Conservation (phyloP, 352 stramenopile species). For the Phytophthora cryptogea region DNA sequence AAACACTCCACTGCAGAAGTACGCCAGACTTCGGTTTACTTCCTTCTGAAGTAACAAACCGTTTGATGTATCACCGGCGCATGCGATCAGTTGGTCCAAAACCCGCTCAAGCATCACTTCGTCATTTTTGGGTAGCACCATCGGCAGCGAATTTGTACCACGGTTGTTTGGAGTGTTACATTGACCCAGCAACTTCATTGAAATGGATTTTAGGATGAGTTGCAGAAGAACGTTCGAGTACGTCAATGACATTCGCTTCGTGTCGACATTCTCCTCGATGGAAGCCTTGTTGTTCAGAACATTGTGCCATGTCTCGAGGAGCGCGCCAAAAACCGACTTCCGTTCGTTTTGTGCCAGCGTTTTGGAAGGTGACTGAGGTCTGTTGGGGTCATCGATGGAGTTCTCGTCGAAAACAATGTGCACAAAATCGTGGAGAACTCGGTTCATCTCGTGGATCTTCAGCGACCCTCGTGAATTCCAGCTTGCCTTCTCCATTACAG, state of each 20-base stretch:
- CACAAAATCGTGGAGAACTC: constrained; percentile 59
- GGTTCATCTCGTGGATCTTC: constrained; percentile 43
- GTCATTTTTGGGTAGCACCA: constrained; percentile 31
- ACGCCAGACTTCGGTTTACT: constrained; percentile 63
- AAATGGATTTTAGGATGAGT: constrained; percentile 71
- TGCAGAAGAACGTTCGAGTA: constrained; percentile 65
- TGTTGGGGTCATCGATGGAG: constrained; percentile 28
- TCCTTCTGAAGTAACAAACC: constrained; percentile 64
- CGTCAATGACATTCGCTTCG: constrained; percentile 48
- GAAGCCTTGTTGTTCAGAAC: constrained; percentile 50
- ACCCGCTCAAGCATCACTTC: constrained; percentile 53
- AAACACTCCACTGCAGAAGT: constrained; percentile 63
- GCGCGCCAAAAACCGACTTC: constrained; percentile 41
- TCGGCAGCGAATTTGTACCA: constrained; percentile 14
- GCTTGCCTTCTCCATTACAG: constrained; percentile 60
- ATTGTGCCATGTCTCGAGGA: constrained; percentile 61
- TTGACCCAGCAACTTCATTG: constrained; percentile 40
- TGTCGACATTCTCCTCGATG: constrained; percentile 44
- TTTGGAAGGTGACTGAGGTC: constrained; percentile 4
- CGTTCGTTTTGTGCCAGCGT: constrained; percentile 5
- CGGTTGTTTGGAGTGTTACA: neutral
- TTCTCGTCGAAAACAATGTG: constrained; percentile 63
- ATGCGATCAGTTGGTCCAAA: constrained; percentile 43
- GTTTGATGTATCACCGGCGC: constrained; percentile 35
- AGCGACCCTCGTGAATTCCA: constrained; percentile 47